These are phyloP conservation scores for Phytophthora ramorum DNA, from an alignment of 352 stramenopile species.

Conservation along the genomic window DNA sequence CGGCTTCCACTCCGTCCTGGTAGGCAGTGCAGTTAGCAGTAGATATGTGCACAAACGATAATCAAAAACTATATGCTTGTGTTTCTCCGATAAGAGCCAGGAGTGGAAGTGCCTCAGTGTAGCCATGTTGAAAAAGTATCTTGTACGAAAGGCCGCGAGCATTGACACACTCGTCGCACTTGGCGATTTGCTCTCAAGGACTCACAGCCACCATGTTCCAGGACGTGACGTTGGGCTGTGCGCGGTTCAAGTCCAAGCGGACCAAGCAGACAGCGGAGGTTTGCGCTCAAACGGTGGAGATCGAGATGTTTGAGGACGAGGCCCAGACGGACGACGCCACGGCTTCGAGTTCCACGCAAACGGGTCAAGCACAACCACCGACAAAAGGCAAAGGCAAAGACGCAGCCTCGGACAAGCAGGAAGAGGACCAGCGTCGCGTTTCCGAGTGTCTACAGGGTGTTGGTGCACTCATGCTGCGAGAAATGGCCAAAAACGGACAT, in stretches of 20 bases:
- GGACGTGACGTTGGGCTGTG: conserved; percentile 56
- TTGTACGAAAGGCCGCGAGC: conserved; percentile 11
- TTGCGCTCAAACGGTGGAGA: conserved; percentile 35
- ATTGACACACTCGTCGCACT: not conserved
- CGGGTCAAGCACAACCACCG: conserved; percentile 37
- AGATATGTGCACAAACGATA: conserved; percentile 30
- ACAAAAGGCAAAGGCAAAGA: conserved; percentile 40
- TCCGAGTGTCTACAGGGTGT: conserved; percentile 51
- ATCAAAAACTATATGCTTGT: conserved; percentile 20
- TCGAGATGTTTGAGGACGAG: conserved; percentile 47
- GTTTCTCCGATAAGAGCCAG: not conserved
- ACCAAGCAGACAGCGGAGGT: conserved; percentile 42
- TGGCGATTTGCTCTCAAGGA: not conserved
- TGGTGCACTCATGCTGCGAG: conserved; percentile 60
- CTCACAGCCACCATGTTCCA: conserved; percentile 55
- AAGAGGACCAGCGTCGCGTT: conserved; percentile 44
- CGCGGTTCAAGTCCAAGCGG: conserved; percentile 64
- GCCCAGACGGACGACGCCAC: conserved; percentile 48
- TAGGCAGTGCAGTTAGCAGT: conserved; percentile 23
- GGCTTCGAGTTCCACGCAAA: conserved; percentile 53
- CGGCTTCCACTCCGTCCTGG: conserved; percentile 37
- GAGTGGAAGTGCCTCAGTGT: not conserved
- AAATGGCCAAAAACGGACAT: conserved; percentile 56
- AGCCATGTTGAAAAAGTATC: conserved; percentile 9
- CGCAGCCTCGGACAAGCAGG: conserved; percentile 31